A percentile compares a stretch with the other conserved stretches of the same genome.
Conservation (phyloP, 2,329 filamentous ascomycete species). For the Aspergillus sp. region DNA sequence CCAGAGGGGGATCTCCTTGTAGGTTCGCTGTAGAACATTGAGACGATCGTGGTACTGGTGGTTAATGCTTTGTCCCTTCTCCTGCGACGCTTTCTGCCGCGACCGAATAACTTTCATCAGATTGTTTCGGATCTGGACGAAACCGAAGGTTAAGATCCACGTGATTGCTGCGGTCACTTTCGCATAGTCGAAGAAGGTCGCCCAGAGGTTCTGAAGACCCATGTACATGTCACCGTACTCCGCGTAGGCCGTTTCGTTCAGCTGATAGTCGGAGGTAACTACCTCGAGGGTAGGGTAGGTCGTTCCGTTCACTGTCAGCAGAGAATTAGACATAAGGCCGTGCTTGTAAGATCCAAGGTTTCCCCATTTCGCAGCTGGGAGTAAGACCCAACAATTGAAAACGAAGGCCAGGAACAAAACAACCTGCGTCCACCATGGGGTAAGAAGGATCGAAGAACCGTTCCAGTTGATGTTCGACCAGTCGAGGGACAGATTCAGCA, state of each 20-base stretch:
- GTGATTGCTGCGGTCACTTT: conserved; percentile 60
- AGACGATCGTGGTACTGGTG: conserved; percentile 61
- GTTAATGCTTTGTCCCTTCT: conserved; percentile 46
- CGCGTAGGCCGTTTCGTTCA: conserved; percentile 53
- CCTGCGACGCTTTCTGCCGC: conserved; percentile 28
- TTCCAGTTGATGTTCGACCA: conserved; percentile 63
- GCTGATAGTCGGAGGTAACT: conserved; percentile 46
- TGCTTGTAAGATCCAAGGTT: conserved; percentile 55
- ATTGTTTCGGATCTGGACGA: conserved; percentile 50
- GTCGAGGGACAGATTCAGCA: conserved; percentile 61
- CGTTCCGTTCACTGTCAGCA: conserved; percentile 54
- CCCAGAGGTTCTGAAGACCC: conserved; percentile 60
- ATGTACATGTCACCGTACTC: conserved; percentile 59
- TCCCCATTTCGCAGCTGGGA: conserved; percentile 63
- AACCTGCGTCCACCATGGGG: conserved; percentile 63
- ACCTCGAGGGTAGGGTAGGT: conserved; percentile 49
- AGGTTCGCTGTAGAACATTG: conserved; percentile 60
- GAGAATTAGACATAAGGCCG: conserved; percentile 60
- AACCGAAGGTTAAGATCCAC: conserved; percentile 62
- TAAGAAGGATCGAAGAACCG: conserved; percentile 53
- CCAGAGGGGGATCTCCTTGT: conserved; percentile 61
- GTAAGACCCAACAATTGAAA: conserved; percentile 59
- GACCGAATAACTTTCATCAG: conserved; percentile 48
- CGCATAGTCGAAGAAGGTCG: conserved; percentile 63
- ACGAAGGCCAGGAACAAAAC: conserved; percentile 59